phyloP scores from a whole-genome alignment of 1,284 basidiomycete genomes.

The Boletus semigastroideus region DNA sequence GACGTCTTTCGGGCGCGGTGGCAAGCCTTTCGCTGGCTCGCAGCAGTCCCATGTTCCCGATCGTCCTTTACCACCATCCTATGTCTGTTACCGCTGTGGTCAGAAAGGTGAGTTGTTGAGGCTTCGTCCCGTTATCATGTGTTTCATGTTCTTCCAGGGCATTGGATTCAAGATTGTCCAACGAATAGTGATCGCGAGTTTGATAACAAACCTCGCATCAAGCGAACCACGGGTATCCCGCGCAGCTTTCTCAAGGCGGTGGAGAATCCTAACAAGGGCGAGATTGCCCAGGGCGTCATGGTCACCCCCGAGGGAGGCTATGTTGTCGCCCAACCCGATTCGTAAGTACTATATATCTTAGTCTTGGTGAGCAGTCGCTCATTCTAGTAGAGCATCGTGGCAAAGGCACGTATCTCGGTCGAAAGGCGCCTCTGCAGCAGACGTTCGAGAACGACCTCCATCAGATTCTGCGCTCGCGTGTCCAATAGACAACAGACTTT shows the following conservation, averaged over 20 bases:
- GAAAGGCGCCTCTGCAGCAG: conserved; percentile 78
- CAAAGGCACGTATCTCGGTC: conserved; percentile 83
- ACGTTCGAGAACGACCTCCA: conserved; percentile 83
- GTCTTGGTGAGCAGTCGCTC: conserved; percentile 2
- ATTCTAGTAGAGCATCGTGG: conserved; percentile 73
- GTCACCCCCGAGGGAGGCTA: conserved; percentile 96
- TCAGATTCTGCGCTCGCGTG: conserved; percentile 78
- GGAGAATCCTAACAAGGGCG: conserved; percentile 77
- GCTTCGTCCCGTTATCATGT: neutral
- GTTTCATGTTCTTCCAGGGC: conserved; percentile 54
- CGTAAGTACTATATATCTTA: conserved; percentile 51
- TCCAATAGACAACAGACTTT: conserved; percentile 86
- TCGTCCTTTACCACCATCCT: conserved; percentile 83
- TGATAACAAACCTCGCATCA: conserved; percentile 93
- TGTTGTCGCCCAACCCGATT: conserved; percentile 91
- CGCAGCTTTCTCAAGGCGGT: conserved; percentile 97
- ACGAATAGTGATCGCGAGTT: conserved; percentile 95
- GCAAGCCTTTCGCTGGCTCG: conserved; percentile 50
- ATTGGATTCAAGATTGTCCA: conserved; percentile 99
- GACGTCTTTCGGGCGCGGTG: conserved; percentile 55
- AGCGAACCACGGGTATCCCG: conserved; percentile 97
- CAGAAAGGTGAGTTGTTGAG: conserved; percentile 76
- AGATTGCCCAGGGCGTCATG: conserved; percentile 86
- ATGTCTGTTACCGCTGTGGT: conserved; percentile 99
- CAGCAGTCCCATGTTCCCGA: conserved; percentile 54